Evolutionary conservation across 2,329 filamentous ascomycete species (phyloP), one percentile per base, ranked within the genome.

Genomic region (Hypoxylon sp.): DNA sequence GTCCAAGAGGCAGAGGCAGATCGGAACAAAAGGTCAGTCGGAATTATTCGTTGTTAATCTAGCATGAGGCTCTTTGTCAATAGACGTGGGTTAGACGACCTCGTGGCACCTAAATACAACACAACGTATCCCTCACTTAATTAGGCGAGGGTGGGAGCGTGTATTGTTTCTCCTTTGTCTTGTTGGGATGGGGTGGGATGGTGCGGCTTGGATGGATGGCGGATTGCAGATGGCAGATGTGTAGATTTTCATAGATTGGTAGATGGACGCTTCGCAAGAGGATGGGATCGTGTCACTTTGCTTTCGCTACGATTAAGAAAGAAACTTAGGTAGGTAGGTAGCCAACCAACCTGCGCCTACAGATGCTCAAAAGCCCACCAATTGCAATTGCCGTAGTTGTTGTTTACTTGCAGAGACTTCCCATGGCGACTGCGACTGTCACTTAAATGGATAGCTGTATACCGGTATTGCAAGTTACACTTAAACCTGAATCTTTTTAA

Each of bases 31-130:
- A 56, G 39, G 45, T 62, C 34, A 58, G 48, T 63, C 61, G 57
- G 60, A 43, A 62, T 63, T 65, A 63, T 61, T 63, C 51, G 63
- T 52, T 51, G 60, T 69, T 61, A 68, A 68, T 70, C 59, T 65
- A 46, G 45, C 61, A 70, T 70, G 67, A 70, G 67, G 67, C 67
- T 70, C 67, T 70, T 63, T 61, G 58, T 63, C 34, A 48, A 62
- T 37, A 54, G 60, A 65, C 30, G 66, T 62, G 54, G 52, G 47
- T 61, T 64, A 59, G 64, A 65, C 56, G 67, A 59, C 67, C 64
- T 70, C 65, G 67, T 70, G 67, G 67, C 59, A 68, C 54, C 46
- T 25, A 34, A 48, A 65, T 68, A 70, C 65, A 59, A 65, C 65
- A 59, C 59, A 61, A 67, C 14, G 43, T 32, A 63, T 32, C 19